Evolutionary conservation across 768 basidiomycete genomes (phyloP), one percentile per base, ranked within the genome.

Genomic region (Dioszegia hungarica): DNA sequence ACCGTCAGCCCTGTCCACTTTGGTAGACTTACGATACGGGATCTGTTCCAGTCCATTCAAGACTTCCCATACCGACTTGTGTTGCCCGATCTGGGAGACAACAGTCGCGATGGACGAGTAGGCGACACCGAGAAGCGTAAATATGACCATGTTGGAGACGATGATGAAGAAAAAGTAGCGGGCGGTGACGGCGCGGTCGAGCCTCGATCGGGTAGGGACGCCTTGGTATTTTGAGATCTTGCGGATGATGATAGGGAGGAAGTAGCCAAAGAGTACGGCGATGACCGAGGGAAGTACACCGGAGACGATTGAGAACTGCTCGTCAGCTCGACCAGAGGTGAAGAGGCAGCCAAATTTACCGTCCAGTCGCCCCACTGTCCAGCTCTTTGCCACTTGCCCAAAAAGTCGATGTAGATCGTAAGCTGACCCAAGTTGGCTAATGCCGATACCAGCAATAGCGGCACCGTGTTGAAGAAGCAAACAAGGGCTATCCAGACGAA

Each of bases 381-480:
- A 0, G 81, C 73, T 4, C 79, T 64, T 31, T 81, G 80, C 92
- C 94, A 97, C 1, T 60, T 34, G n/a, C 82, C 71, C 19, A 98
- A 79, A 79, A 93, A 92, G 0, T 78, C 78, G 6, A 95, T 86
- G 61, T 84, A 93, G 6, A 73, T 53, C 74, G 78, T 38, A 47
- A 88, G 76, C 83, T 86, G 82, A 47, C 86, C 82, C 79, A 99
- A 80, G 78, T 99, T 98, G 64, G 95, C 91, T 48, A 95, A 79
- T 61, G 90, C 79, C 12, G 94, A 93, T 61, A 98, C 91, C 61
- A 89, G 79, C 70, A 93, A 83, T 17, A 99, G 79, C 65, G 95
- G 95, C 10, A 94, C 79, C 33, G 92, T 97, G 79, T 99, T 93
- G 80, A 98, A 84, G 79, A 91, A 92, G 76, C 90, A 93, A 45